A percentile compares a stretch with the other conserved stretches of the same genome.
These are phyloP conservation scores for Penicillium sp. DNA, from an alignment of 2,329 filamentous ascomycete species.

Conservation along the genomic window DNA sequence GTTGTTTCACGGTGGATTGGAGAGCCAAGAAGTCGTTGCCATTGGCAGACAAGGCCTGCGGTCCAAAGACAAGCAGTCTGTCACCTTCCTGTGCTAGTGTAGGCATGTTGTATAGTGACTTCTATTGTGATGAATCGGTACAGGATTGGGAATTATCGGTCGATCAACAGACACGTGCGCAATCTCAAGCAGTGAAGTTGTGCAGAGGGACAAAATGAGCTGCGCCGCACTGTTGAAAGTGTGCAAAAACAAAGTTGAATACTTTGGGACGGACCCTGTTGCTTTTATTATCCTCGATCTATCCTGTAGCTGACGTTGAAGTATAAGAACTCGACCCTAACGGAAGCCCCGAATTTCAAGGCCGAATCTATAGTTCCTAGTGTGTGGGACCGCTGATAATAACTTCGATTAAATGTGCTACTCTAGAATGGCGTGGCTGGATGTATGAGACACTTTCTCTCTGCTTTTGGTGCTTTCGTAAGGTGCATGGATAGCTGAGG, in stretches of 20 bases:
- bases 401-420: neutral
- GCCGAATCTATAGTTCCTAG: constrained; percentile 1
- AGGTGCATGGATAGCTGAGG: neutral
- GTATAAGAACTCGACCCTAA: neutral
- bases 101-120: neutral
- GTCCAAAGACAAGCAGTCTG: constrained; percentile 7
- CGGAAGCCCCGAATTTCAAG: neutral
- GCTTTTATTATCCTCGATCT: neutral
- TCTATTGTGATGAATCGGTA: neutral
- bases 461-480: neutral
- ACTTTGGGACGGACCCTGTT: neutral
- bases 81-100: neutral
- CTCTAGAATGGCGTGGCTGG: too few relatives aligned
- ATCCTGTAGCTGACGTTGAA: neutral
- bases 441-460: too few relatives aligned
- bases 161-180: neutral
- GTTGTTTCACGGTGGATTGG: neutral
- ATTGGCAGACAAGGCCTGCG: constrained; percentile 8
- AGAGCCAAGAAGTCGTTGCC: constrained; percentile 1
- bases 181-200: neutral
- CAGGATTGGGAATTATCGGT: neutral
- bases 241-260: neutral
- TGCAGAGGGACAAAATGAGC: neutral
- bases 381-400: neutral
- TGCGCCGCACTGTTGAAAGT: constrained; percentile 1